Base-by-base conservation (phyloP, 2,329 filamentous ascomycete species). In the Polytolypa hystricis region DNA sequence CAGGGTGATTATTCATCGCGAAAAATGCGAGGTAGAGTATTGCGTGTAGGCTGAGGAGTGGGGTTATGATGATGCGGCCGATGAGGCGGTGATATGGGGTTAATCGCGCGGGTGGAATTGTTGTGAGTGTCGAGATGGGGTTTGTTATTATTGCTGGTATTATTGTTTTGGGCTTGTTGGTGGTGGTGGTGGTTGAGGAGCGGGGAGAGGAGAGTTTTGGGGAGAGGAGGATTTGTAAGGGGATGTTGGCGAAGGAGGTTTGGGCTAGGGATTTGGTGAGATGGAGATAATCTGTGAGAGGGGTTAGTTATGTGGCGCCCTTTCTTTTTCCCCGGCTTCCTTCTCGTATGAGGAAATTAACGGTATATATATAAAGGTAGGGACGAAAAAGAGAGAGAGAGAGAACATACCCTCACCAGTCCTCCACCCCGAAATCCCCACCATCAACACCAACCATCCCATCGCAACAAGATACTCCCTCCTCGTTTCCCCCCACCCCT, bases 191-290 rank as follows among this genome's bases (percentile, higher is more conserved):
- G n/a, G n/a, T n/a, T n/a, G n/a, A n/a, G n/a, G n/a, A n/a, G 26
- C 58, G 18, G 47, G 52, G 21, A 56, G 44, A 30, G 61, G 54
- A 52, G 15, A 43, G 49, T 33, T 53, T 56, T 4, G 62, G 54
- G 5, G 62, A 56, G 40, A 79, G 64, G 5, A 77, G 60, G 39
- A 76, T 73, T 37, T 77, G 73, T 2, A 77, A 51, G 1, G 75
- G 75, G 1, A 74, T 51, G 46, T 79, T 75, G 6, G 74, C 77
- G 4, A 73, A 63, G 15, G 62, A 72, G 33, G 78, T 64, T 31
- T 73, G 71, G 12, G 70, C 74, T 36, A 79, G 64, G 4, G 74
- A 67, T 55, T 77, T 78, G 16, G 75, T 78, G 16, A 79, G 56
- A 51, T 79, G 75, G 19, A 78, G 61, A 39, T 78, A 79, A 52